Conservation (phyloP, 306 rosid species). For the Senna tora region DNA sequence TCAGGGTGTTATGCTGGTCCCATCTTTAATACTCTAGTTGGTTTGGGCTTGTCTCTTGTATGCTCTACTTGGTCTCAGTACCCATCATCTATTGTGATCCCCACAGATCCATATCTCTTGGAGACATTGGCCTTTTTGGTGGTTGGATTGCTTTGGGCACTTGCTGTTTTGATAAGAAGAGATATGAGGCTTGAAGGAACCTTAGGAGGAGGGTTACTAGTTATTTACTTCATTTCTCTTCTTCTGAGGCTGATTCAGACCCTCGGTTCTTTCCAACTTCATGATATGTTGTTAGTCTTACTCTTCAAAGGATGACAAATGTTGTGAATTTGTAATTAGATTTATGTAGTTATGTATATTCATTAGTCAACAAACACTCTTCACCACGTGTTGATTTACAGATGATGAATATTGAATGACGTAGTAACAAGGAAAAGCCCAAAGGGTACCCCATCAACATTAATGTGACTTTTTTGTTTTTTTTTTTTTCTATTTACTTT, state of each 20-base stretch:
- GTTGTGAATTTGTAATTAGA: not conserved
- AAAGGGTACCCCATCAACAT: not conserved
- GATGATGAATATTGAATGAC: conserved; percentile 4
- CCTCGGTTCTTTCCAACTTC: conserved; percentile 17
- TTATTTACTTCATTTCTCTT: conserved; percentile 43
- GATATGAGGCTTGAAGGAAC: conserved; percentile 49
- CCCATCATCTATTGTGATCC: conserved; percentile 42
- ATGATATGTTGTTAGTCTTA: not conserved
- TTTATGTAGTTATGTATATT: not conserved
- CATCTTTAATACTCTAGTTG: conserved; percentile 43
- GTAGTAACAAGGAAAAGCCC: not conserved
- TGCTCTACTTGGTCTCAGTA: conserved; percentile 41
- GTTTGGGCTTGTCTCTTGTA: conserved; percentile 49
- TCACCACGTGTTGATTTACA: not conserved
- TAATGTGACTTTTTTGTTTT: not conserved
- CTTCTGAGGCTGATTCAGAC: conserved; percentile 43
- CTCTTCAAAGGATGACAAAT: not conserved
- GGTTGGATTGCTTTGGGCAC: conserved; percentile 48
- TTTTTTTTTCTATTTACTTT: no score
- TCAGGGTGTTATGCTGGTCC: conserved; percentile 55
- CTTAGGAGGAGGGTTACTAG: conserved; percentile 52
- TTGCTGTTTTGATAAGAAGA: conserved; percentile 38
- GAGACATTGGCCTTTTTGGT: conserved; percentile 46
- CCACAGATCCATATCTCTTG: conserved; percentile 47
- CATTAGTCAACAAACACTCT: not conserved